Evolutionary conservation across 768 basidiomycete species (phyloP).

Genomic region (Clathrus columnatus): DNA sequence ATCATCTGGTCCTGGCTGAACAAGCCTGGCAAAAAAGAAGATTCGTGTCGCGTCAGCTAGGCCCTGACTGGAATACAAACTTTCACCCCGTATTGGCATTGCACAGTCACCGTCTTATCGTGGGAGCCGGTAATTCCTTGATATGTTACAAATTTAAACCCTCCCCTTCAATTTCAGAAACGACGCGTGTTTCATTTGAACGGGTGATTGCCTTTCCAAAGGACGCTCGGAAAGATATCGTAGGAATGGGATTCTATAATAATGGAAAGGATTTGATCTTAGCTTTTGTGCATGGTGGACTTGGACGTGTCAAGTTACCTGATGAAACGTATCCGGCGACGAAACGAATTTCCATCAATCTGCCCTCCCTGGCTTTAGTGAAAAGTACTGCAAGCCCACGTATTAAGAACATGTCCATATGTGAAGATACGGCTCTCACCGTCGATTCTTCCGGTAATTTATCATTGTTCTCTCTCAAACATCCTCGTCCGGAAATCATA

Average conservation of each 20-base stretch:
- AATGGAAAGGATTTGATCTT: slow-evolving; percentile 41
- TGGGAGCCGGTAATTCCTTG: slow-evolving; percentile 52
- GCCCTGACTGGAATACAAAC: slow-evolving; percentile 22
- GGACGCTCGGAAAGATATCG: slow-evolving; percentile 39
- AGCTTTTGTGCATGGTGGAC: slow-evolving; percentile 51
- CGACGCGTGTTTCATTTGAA: slow-evolving; percentile 41
- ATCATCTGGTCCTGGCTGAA: background rate
- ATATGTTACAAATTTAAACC: slow-evolving; percentile 46
- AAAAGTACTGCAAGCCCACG: slow-evolving; percentile 9
- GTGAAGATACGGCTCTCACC: slow-evolving; percentile 38
- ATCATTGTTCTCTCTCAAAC: slow-evolving; percentile 25
- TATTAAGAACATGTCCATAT: slow-evolving; percentile 24
- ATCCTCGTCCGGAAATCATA: slow-evolving; percentile 14
- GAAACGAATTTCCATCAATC: slow-evolving; percentile 16
- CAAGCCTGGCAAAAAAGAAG: background rate
- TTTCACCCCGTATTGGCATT: slow-evolving; percentile 50
- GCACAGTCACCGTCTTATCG: slow-evolving; percentile 44
- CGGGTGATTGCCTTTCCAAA: slow-evolving; percentile 26
- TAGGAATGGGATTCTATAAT: slow-evolving; percentile 39
- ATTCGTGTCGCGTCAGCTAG: slow-evolving; percentile 4
- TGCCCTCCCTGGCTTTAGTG: slow-evolving; percentile 18
- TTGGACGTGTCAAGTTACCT: slow-evolving; percentile 38
- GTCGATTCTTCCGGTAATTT: slow-evolving; percentile 50
- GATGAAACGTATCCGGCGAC: background rate
- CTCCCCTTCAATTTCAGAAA: slow-evolving; percentile 14